Evolutionary conservation across 2,329 filamentous ascomycete species (phyloP).

Genomic region (Blastomyces emzantsi): DNA sequence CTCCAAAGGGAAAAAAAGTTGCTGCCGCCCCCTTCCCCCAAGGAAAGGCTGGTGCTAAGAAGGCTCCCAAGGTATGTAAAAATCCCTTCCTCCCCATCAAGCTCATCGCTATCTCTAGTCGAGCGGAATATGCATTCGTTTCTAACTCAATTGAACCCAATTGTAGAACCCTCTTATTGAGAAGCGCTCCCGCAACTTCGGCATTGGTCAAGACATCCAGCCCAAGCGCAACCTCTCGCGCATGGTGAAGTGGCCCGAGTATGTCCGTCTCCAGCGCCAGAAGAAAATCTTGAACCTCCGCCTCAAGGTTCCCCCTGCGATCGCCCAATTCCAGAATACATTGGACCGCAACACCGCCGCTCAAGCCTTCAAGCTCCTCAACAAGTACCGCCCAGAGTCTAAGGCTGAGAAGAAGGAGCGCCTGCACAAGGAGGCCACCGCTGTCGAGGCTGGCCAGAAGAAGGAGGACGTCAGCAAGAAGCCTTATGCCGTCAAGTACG

Average conservation of each 20-base stretch:
- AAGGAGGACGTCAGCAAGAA: slow-evolving; percentile 99
- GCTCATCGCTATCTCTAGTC: neutral
- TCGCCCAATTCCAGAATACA: slow-evolving; percentile 96
- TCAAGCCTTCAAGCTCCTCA: slow-evolving; percentile 97
- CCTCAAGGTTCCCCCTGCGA: slow-evolving; percentile 94
- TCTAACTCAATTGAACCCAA: slow-evolving; percentile 14
- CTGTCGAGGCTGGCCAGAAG: slow-evolving; percentile 98
- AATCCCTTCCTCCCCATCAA: neutral
- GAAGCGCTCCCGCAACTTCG: slow-evolving; percentile 95
- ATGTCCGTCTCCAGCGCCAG: slow-evolving; percentile 93
- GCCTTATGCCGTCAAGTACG: slow-evolving; percentile 99
- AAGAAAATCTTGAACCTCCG: slow-evolving; percentile 96
- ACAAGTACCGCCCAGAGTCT: slow-evolving; percentile 99
- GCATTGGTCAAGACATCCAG: slow-evolving; percentile 98
- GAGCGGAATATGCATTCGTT: slow-evolving; percentile 8
- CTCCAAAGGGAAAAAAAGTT: slow-evolving; percentile 99
- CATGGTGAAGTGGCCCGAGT: slow-evolving; percentile 99
- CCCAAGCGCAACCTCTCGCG: slow-evolving; percentile 88
- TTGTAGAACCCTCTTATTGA: slow-evolving; percentile 95
- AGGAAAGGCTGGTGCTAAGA: slow-evolving; percentile 85
- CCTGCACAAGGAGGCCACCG: slow-evolving; percentile 94
- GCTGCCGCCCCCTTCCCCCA: slow-evolving; percentile 94
- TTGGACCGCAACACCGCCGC: slow-evolving; percentile 95
- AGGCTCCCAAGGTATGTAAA: slow-evolving; percentile 81
- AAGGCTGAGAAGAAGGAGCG: slow-evolving; percentile 99